Conservation (phyloP, 768 basidiomycete genomes). For the Termitomyces sp. region DNA sequence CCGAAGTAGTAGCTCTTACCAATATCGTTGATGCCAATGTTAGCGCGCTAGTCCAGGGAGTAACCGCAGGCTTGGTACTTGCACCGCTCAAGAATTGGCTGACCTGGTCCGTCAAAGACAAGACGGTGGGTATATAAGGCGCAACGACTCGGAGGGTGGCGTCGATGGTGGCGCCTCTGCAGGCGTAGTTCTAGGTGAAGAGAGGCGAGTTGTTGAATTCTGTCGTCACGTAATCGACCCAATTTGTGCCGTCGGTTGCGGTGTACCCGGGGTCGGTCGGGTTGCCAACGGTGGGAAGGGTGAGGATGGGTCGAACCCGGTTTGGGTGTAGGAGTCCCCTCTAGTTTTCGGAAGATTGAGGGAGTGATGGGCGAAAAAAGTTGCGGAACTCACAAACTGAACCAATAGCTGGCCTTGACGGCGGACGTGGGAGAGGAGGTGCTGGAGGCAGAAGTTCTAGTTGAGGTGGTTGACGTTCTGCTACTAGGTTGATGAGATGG, state of each 20-base stretch:
- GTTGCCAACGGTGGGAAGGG: slow-evolving; percentile 42
- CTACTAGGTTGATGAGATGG: background rate
- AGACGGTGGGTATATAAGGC: slow-evolving; percentile 47
- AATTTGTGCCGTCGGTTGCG: slow-evolving; percentile 53
- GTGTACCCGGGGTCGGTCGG: slow-evolving; percentile 51
- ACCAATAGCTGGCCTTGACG: slow-evolving; percentile 43
- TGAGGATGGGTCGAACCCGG: slow-evolving; percentile 40
- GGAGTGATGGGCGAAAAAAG: background rate
- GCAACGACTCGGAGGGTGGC: slow-evolving; percentile 49
- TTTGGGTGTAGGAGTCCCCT: slow-evolving; percentile 59
- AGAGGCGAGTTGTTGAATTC: slow-evolving; percentile 50
- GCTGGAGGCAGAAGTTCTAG: slow-evolving; percentile 5
- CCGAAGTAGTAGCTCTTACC: no score
- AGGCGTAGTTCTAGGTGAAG: slow-evolving; percentile 64
- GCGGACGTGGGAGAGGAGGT: slow-evolving; percentile 12
- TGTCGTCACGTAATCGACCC: slow-evolving; percentile 52
- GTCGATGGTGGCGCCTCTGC: slow-evolving; percentile 64
- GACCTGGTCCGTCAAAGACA: slow-evolving; percentile 59
- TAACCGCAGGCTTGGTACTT: slow-evolving; percentile 42
- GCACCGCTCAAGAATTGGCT: slow-evolving; percentile 50
- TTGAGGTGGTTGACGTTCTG: slow-evolving; percentile 1
- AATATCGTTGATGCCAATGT: no score
- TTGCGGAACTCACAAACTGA: slow-evolving; percentile 43
- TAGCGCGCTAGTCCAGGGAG: slow-evolving; percentile 54
- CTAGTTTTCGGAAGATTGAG: slow-evolving; percentile 20